A percentile compares a stretch with the other conserved stretches of the same genome.
These are phyloP conservation scores for Fusarium palustre DNA, from an alignment of 2,329 filamentous ascomycete species.

Conservation along the genomic window DNA sequence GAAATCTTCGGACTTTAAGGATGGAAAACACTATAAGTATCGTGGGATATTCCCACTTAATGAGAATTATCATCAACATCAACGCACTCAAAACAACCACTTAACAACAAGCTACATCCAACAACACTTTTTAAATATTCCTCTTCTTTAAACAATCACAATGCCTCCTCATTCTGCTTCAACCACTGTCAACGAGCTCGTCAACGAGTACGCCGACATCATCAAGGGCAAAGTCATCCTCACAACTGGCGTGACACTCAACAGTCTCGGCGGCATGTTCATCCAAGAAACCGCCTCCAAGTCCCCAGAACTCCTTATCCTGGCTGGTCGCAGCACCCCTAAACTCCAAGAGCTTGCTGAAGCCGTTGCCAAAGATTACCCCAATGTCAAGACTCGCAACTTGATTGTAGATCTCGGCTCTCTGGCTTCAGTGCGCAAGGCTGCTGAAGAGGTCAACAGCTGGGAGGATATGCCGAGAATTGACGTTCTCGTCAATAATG, in stretches of 20 bases:
- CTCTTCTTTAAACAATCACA: neutral
- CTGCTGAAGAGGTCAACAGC: constrained; percentile 52
- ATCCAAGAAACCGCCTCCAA: constrained; percentile 54
- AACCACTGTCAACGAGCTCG: constrained; percentile 47
- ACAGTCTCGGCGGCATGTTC: constrained; percentile 55
- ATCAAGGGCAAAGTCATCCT: constrained; percentile 56
- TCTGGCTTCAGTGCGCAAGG: constrained; percentile 53
- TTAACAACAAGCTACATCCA: neutral
- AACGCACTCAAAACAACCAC: neutral
- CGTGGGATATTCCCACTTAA: neutral
- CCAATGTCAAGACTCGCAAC: constrained; percentile 50
- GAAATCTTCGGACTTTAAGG: constrained; percentile 19
- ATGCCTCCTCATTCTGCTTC: constrained; percentile 36
- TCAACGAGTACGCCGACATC: constrained; percentile 45
- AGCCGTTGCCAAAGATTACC: constrained; percentile 49
- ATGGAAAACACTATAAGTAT: constrained; percentile 8
- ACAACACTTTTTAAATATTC: neutral
- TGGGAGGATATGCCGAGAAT: constrained; percentile 51
- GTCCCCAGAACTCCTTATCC: constrained; percentile 57
- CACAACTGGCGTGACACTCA: constrained; percentile 57
- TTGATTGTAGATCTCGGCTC: constrained; percentile 57
- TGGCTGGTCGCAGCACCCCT: constrained; percentile 57
- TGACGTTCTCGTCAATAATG: constrained; percentile 59
- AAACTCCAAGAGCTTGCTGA: constrained; percentile 57
- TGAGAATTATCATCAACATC: neutral